Evolutionary conservation across 176 grass and related monocot genomes (phyloP).

Genomic region (Bromus sterilis): DNA sequence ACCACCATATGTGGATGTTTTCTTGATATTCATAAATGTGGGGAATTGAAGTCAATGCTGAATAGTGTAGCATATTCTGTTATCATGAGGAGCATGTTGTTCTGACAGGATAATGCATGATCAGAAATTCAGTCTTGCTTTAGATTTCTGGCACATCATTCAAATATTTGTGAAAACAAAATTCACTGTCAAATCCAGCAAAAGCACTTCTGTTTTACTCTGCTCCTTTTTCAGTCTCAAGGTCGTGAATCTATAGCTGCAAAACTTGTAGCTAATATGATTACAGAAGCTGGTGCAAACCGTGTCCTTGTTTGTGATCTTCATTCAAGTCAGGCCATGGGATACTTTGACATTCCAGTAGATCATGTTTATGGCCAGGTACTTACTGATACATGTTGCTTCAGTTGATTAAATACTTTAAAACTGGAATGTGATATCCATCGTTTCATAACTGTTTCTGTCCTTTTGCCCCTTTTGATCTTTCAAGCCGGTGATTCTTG

Average conservation of each 20-base stretch:
- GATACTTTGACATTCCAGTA: constrained; percentile 96
- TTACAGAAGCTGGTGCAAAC: constrained; percentile 96
- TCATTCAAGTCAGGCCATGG: constrained; percentile 98
- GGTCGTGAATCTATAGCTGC: constrained; percentile 98
- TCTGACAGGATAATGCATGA: neutral
- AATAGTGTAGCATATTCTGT: neutral
- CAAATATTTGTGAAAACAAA: neutral
- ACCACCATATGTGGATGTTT: neutral
- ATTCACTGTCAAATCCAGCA: neutral
- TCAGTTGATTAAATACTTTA: neutral
- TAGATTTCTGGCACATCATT: neutral
- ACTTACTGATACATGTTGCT: constrained; percentile 19
- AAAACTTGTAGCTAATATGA: constrained; percentile 99
- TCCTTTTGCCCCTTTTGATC: constrained; percentile 22
- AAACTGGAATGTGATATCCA: constrained; percentile 10
- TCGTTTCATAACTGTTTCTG: neutral
- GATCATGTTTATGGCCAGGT: constrained; percentile 99
- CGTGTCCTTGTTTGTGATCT: constrained; percentile 95
- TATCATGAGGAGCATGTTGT: neutral
- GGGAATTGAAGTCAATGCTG: neutral
- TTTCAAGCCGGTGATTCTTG: constrained; percentile 87
- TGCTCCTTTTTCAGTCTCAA: constrained; percentile 62
- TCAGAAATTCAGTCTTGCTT: neutral
- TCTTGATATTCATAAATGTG: neutral
- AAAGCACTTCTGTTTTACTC: neutral